Conservation (phyloP, 2,329 filamentous ascomycete species). For the Phymatotrichopsis omnivora region DNA sequence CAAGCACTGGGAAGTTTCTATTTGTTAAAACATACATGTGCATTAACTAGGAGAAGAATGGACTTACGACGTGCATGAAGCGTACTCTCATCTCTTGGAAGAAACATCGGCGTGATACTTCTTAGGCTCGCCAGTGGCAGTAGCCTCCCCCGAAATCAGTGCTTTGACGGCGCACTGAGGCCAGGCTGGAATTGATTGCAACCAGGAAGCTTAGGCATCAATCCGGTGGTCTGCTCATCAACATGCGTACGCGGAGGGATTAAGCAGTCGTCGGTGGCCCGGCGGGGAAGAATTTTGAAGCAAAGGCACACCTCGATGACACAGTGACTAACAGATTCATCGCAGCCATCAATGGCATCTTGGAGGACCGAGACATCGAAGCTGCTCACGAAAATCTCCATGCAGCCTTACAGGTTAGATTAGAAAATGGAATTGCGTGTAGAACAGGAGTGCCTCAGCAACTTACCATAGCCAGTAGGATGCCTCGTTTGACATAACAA, state of each 20-base stretch:
- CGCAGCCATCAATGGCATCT: conserved; percentile 56
- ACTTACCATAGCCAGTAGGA: conserved; percentile 51
- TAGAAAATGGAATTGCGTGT: conserved; percentile 14
- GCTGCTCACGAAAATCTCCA: conserved; percentile 61
- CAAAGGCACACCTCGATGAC: conserved; percentile 55
- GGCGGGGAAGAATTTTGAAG: conserved; percentile 47
- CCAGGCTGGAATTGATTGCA: conserved; percentile 40
- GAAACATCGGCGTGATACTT: conserved; percentile 40
- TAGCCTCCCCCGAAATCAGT: conserved; percentile 42
- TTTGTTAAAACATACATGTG: too few species aligned
- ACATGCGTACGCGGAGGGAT: conserved; percentile 40
- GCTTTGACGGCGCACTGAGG: conserved; percentile 29
- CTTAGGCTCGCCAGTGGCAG: conserved; percentile 41
- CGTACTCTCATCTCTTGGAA: conserved; percentile 45
- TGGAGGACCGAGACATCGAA: conserved; percentile 59
- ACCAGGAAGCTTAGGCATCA: conserved; percentile 44
- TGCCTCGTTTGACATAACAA: conserved; percentile 62
- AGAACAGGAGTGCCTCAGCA: conserved; percentile 2
- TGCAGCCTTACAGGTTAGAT: conserved; percentile 40
- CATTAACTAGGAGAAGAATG: neutral
- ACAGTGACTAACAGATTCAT: conserved; percentile 45
- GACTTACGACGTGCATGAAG: conserved; percentile 47
- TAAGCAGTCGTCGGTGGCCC: conserved; percentile 44
- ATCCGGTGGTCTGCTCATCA: conserved; percentile 40
- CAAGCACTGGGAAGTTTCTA: neutral